Base-by-base conservation (phyloP, 1,139 yeast genomes). In the Groenewaldozyma sp. region DNA sequence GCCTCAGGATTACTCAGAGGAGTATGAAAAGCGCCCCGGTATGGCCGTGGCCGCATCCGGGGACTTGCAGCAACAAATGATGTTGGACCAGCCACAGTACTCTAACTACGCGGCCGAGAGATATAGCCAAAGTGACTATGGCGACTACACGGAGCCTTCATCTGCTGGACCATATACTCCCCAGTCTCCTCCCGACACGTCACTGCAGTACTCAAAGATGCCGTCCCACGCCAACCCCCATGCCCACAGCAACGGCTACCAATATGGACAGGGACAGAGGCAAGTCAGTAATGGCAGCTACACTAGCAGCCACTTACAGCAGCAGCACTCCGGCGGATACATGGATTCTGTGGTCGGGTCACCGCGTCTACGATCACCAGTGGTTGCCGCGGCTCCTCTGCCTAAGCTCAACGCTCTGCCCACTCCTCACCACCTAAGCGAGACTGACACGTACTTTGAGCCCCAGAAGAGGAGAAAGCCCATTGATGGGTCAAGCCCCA, bases 371-470 rank as follows among this genome's bases (percentile, higher is more conserved):
- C n/a, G n/a, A n/a, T n/a, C n/a, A n/a, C n/a, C n/a, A n/a, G n/a
- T n/a, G n/a, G n/a, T n/a, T n/a, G 37, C 37, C 28, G 18, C 38
- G 11, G 39, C 43, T 3, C 54, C 53, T 3, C 43, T 55, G 28
- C 49, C 53, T 9, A 49, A 51, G 33, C 49, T 56, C 34, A 34
- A 52, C 14, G 40, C 45, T 17, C 45, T 60, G 29, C 62, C 63
- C 4, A 53, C 55, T 2, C 64, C 65, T 9, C 62, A 59, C 40
- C 47, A 50, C 28, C 45, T 60, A n/a, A 53, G 51, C n/a, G 60
- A 54, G 27, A 44, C 41, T 29, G 45, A 53, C 9, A 54, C 59
- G 13, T 47, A 58, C 18, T 59, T 47, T 41, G 60, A 62, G 11
- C 62, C 61, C 13, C 56, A 51, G 31, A 41, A 49, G 24, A 39